Base-by-base conservation (phyloP, 352 stramenopile genomes). In the Aphanomyces stellatus region DNA sequence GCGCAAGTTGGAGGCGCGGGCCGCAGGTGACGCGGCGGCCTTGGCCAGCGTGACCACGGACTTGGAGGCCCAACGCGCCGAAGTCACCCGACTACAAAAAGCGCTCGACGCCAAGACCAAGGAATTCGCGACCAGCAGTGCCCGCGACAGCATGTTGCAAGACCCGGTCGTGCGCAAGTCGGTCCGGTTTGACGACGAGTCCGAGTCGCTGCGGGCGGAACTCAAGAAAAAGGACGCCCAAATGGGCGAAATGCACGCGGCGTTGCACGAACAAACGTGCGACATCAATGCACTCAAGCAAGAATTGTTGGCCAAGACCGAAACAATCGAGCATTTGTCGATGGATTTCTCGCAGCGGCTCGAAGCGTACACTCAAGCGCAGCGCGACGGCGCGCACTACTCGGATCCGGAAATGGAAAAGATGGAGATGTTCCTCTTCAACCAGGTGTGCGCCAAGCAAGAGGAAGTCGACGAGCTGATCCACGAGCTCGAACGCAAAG, bases 371-470 rank as follows among this genome's bases (percentile, higher is more conserved):
- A 64, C 41, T 15, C 28, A 64, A 37, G 17, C 53, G 46, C 24
- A 27, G 27, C 27, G 13, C 24, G 27, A 30, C 15, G 17, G n/a
- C 15, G 15, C 53, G 17, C 59, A 22, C 19, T 25, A 37, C 28
- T 53, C 56, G 11, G 17, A 64, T 25, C 56, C 56, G 13, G 60
- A 56, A 28, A 67, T 67, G 60, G 60, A 49, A 30, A 67, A 67
- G 60, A 60, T 67, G 60, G 60, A 67, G 10, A 67, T 67, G 60
- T 67, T 67, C 22, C 37, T 67, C 17, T 67, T 67, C 42, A 57
- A 67, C 31, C 48, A 49, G 27, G 37, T 67, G 19, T 67, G 60
- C 46, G 49, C 43, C 24, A 67, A 67, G 46, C 60, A 67, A n/a
- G 17, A 67, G n/a, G 60, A 67, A 59, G 46, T 67, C 17, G 60